Evolutionary conservation across 2,329 filamentous ascomycete species (phyloP).

Genomic region (Nakataea oryzae): DNA sequence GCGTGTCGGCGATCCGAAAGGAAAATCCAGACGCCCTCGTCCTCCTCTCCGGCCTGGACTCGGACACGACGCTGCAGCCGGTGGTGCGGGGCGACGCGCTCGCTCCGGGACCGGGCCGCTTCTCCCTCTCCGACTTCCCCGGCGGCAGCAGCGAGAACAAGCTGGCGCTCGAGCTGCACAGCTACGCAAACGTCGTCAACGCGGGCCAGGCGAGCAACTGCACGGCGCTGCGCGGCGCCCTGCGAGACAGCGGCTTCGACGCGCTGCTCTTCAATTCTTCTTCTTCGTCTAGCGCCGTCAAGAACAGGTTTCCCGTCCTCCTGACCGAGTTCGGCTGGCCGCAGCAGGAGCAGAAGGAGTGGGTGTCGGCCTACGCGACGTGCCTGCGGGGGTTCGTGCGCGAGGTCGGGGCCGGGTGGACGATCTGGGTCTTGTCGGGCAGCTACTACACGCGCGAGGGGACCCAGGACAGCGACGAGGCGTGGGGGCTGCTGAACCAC

Average conservation of each 20-base stretch:
- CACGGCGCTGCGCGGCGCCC: conserved; percentile 23
- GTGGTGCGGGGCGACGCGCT: conserved; percentile 29
- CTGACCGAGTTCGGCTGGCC: conserved; percentile 22
- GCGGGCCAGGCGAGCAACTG: conserved; percentile 21
- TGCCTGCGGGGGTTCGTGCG: conserved; percentile 22
- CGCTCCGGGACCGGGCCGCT: conserved; percentile 25
- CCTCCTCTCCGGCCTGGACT: conserved; percentile 39
- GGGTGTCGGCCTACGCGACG: conserved; percentile 20
- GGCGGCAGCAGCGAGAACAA: conserved; percentile 26
- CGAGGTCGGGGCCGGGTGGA: conserved; percentile 8
- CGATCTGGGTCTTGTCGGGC: conserved; percentile 5
- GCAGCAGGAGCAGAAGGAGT: conserved; percentile 18
- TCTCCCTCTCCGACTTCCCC: conserved; percentile 19
- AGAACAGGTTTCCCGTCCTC: conserved; percentile 1
- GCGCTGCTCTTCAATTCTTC: background rate
- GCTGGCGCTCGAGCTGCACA: conserved; percentile 38
- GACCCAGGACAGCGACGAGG: conserved; percentile 4
- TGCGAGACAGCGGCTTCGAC: conserved; percentile 28
- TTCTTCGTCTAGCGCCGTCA: background rate
- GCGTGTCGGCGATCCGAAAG: conserved; percentile 28
- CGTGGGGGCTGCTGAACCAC: conserved; percentile 6
- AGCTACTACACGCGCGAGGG: conserved; percentile 6
- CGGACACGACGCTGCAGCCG: conserved; percentile 32
- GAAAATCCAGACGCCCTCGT: conserved; percentile 34
- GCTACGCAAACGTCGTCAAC: conserved; percentile 27